Percentiles rank a stretch among this genome's conserved stretches.
Evolutionary conservation across 2,329 filamentous ascomycete genomes (phyloP).

Genomic region (Colletotrichum tamarilloi): DNA sequence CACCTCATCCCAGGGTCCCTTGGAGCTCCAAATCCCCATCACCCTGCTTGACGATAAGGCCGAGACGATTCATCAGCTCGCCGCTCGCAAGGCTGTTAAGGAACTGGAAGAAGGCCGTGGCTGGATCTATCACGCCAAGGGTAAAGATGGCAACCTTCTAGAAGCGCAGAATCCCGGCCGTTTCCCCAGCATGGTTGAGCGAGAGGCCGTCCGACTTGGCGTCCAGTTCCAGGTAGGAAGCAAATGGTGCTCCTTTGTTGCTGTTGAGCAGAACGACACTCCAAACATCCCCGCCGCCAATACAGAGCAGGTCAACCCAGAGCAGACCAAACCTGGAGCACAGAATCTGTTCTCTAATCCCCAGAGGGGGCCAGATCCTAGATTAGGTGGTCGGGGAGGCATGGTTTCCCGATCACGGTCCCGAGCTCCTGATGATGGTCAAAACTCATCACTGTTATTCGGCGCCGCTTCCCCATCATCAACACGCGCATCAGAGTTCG

Average conservation of each 20-base stretch:
- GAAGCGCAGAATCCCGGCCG: constrained; percentile 59
- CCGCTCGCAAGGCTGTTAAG: constrained; percentile 73
- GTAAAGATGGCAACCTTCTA: constrained; percentile 57
- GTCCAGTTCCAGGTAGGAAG: constrained; percentile 74
- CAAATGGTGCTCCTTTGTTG: constrained; percentile 80
- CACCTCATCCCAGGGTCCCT: constrained; percentile 65
- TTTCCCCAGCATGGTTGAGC: constrained; percentile 70
- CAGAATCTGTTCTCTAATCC: neutral
- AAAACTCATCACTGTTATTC: no score
- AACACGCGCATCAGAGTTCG: no score
- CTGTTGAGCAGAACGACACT: constrained; percentile 60
- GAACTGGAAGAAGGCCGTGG: constrained; percentile 79
- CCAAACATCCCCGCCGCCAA: neutral
- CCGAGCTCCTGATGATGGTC: no score
- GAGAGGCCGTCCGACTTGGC: constrained; percentile 74
- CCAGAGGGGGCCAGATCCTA: neutral
- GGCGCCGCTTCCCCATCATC: no score
- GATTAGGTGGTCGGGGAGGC: neutral
- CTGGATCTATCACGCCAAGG: constrained; percentile 67
- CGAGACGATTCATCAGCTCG: constrained; percentile 75
- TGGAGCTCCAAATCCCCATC: constrained; percentile 74
- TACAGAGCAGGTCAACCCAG: neutral
- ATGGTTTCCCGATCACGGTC: neutral
- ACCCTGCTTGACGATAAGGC: constrained; percentile 56
- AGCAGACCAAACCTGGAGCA: neutral